Base-by-base conservation (phyloP, 1,284 basidiomycete genomes). In the Athelia psychrophila region DNA sequence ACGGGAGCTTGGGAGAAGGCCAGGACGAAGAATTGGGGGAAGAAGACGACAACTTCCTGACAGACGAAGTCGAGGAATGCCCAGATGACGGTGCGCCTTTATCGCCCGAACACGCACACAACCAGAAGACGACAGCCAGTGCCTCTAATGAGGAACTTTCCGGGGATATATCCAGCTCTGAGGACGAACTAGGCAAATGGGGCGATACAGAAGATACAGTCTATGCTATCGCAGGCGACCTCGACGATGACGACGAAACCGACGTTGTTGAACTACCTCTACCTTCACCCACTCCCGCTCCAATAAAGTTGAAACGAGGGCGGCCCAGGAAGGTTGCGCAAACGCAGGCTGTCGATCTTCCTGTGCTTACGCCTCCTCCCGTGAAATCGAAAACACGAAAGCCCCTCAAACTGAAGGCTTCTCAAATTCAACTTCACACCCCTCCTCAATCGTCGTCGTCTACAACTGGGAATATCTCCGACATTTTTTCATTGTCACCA, bases 1-100 rank as follows among this genome's bases (percentile, higher is more conserved):
- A 68, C 8, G 67, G 68, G 19, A 42, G 38, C 38, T 42, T 42
- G 38, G 38, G 33, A 35, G 33, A 35, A n/a, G 33, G 33, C n/a
- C 10, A 12, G 33, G 33, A 35, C 10, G 33, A 22, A 18, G 38
- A 42, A 22, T 18, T 9, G 6, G 44, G 22, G 22, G 44, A 24
- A 6, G 44, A 46, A 27, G 19, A 46, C 4, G 24, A 46, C 10
- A 20, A 27, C 10, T n/a, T 46, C 44, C 27, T n/a, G 23, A 46
- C 44, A 5, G 44, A 46, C 10, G 44, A 24, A 24, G 22, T 46
- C 16, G 44, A 46, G 23, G 44, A 24, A 5, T 8, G 24, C 16
- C 22, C 16, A 6, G 44, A 16, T 9, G 24, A 46, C 12, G n/a
- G n/a, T n/a, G n/a, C n/a, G n/a, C n/a, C n/a, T n/a, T n/a, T n/a